phyloP scores from a whole-genome alignment of 805 yeast species.

The Zygosaccharomyces kombuchaensis region DNA sequence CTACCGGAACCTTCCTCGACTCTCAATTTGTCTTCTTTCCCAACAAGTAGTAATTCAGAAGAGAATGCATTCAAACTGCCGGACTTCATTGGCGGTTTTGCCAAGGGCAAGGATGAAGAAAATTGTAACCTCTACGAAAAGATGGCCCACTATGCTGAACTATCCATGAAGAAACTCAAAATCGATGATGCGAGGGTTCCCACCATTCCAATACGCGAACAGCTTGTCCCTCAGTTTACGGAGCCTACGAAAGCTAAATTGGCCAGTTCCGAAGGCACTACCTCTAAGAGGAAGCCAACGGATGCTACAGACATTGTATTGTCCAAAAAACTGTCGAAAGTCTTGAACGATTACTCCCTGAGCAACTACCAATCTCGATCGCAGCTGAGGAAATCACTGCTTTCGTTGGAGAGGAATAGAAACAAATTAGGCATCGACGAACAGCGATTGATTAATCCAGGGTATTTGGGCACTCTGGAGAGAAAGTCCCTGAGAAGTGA shows the following conservation, averaged over 20 bases:
- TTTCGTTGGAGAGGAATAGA: conserved; percentile 34
- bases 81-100: neutral
- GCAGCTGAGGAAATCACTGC: conserved; percentile 35
- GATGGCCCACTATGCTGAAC: conserved; percentile 22
- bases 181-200: conserved; percentile 5
- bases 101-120: conserved; percentile 1
- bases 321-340: conserved; percentile 35
- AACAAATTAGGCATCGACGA: conserved; percentile 22
- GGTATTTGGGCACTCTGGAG: conserved; percentile 52
- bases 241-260: conserved; percentile 12
- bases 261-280: conserved; percentile 2
- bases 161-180: conserved; percentile 14
- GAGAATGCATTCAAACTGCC: conserved; percentile 14
- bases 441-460: conserved; percentile 42
- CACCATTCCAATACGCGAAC: neutral
- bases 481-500: conserved; percentile 57
- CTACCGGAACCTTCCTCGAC: conserved; percentile 31
- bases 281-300: conserved; percentile 4
- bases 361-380: conserved; percentile 31
- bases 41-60: conserved; percentile 3
- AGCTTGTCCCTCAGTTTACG: conserved; percentile 5
- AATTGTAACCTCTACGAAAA: conserved; percentile 17
- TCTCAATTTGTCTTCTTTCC: conserved; percentile 20
- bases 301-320: conserved; percentile 27
- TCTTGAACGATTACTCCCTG: conserved; percentile 31